Evolutionary conservation across 805 yeast species (phyloP).

Genomic region (Ogataea pilisensis): DNA sequence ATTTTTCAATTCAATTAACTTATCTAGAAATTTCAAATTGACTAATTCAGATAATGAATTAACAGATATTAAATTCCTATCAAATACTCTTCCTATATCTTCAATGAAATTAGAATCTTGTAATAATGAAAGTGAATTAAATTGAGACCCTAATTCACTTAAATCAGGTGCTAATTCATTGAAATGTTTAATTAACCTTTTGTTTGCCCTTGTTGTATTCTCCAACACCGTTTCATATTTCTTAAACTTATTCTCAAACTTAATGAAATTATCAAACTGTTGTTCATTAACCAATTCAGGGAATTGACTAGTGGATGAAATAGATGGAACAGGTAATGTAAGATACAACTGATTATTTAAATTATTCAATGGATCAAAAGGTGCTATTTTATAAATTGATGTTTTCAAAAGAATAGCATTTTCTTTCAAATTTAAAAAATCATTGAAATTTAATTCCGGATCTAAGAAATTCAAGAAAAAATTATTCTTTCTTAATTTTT

Average conservation of each 20-base stretch:
- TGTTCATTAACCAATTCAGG: slow-evolving; percentile 26
- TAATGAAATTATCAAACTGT: slow-evolving; percentile 25
- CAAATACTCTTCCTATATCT: slow-evolving; percentile 81
- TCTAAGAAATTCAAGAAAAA: slow-evolving; percentile 77
- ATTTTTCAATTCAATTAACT: slow-evolving; percentile 31
- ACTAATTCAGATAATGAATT: slow-evolving; percentile 33
- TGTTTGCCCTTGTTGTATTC: slow-evolving; percentile 37
- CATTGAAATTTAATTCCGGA: slow-evolving; percentile 82
- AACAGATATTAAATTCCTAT: slow-evolving; percentile 56
- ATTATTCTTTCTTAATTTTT: slow-evolving; percentile 50
- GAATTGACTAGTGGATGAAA: slow-evolving; percentile 23
- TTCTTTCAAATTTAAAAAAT: slow-evolving; percentile 58
- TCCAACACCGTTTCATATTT: slow-evolving; percentile 31
- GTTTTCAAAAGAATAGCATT: slow-evolving; percentile 46
- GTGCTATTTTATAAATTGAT: slow-evolving; percentile 55
- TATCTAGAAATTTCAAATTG: slow-evolving; percentile 31
- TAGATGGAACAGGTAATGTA: slow-evolving; percentile 55
- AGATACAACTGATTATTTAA: slow-evolving; percentile 53
- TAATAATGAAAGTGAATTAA: slow-evolving; percentile 52
- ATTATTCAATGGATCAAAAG: slow-evolving; percentile 50
- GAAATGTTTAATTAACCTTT: slow-evolving; percentile 40
- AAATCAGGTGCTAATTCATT: slow-evolving; percentile 45
- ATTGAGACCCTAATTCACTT: slow-evolving; percentile 47
- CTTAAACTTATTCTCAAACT: slow-evolving; percentile 29
- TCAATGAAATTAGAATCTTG: slow-evolving; percentile 49